Evolutionary conservation across 108 stramenopile genomes (phyloP), one percentile per base, ranked within the genome.

Genomic region (Cyclostephanos tholiformis): DNA sequence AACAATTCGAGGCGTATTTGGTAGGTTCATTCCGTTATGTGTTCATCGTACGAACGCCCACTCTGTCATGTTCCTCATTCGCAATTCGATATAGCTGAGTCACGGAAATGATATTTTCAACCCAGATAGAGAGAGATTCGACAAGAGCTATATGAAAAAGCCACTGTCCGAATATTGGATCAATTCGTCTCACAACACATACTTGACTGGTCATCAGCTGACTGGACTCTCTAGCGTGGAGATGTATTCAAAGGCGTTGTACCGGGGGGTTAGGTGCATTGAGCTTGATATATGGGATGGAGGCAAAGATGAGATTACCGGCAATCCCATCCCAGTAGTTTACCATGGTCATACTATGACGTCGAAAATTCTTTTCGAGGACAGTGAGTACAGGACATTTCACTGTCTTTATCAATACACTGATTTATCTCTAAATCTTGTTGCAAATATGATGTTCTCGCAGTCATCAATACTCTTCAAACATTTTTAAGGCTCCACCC

Each of bases 271-370:
- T 77, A 90, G 96, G 63, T 97, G 97, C 72, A 77, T 99, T 17
- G 99, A 99, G 72, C 73, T 99, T 50, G 99, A 99, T 83, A 95
- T 95, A 75, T 99, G 96, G 96, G 97, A 98, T 82, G 98, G 97
- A 20, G 62, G 77, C 26, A 73, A 68, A 60, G 80, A 69, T 6
- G 75, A 74, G 20, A 63, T 72, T 58, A 66, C 65, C 22, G 71
- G 71, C 16, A 79, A 53, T 63, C 78, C 72, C 16, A 69, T 87
- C 32, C 96, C 97, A 3, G 74, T 98, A 17, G 91, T 99, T 22
- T 97, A 84, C 75, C 98, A 99, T 74, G 98, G 99, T 13, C 85
- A 93, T 66, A 99, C 99, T 6, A 67, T 98, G 61, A 97, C 96
- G n/a, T 75, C 91, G n/a, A 91, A 92, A 69, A 95, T 97, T 48